Conservation (phyloP, 164 flowering plant genomes). For the Vitis rotundifolia region DNA sequence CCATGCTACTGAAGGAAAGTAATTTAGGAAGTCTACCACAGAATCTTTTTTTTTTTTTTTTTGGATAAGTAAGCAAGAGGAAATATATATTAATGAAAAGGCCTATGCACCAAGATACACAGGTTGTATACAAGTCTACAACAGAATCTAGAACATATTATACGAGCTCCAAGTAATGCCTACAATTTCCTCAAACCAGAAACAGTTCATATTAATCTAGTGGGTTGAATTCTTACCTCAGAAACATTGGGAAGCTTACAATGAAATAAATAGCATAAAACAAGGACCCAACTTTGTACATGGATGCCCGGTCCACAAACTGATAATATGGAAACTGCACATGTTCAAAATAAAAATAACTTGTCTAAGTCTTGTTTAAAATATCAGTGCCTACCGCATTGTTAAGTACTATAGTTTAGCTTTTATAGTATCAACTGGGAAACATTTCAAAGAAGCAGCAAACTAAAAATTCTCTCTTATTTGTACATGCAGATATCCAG, state of each 20-base stretch:
- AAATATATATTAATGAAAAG: too few species aligned
- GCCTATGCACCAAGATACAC: too few species aligned
- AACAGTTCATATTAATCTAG: background rate
- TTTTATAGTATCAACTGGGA: background rate
- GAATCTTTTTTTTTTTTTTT: too few species aligned
- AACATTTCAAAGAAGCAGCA: background rate
- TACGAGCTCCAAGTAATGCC: background rate
- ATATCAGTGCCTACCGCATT: too few species aligned
- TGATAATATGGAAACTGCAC: constrained; percentile 95
- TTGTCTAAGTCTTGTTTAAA: too few species aligned
- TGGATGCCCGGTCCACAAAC: constrained; percentile 85
- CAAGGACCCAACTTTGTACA: constrained; percentile 95
- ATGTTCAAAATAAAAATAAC: constrained; percentile 19
- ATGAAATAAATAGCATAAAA: constrained; percentile 95
- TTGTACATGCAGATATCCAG: background rate
- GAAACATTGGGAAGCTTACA: constrained; percentile 98
- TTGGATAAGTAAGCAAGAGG: too few species aligned
- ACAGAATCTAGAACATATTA: too few species aligned
- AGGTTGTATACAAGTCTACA: too few species aligned
- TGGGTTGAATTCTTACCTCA: constrained; percentile 55
- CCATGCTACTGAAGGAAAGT: too few species aligned
- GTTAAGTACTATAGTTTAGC: background rate
- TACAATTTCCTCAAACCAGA: background rate
- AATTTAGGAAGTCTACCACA: too few species aligned
- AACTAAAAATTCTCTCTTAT: background rate